Evolutionary conservation across 2,329 filamentous ascomycete species (phyloP), one percentile per base, ranked within the genome.

Genomic region (Microsporum audouinii): DNA sequence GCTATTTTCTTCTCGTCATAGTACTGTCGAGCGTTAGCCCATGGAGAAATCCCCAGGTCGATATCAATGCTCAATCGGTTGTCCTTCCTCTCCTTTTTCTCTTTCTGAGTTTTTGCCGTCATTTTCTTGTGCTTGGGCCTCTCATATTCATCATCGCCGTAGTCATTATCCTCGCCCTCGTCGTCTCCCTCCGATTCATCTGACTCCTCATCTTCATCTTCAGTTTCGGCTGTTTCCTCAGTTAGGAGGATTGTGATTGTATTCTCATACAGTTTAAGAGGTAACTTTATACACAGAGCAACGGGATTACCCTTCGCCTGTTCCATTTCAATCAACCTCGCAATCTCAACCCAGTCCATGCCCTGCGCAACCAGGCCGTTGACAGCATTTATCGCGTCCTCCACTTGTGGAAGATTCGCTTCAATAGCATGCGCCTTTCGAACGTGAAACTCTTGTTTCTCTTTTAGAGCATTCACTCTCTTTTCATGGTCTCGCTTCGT

Each of bases 321-420:
- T 71, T 97, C 92, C 66, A 90, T 83, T 71, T 96, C 90, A 59
- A 99, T 88, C 64, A 99, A 77, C 62, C 87, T 88, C 7, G 84
- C 89, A 68, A 97, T 91, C 66, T 96, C 88, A 8, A 90, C 85
- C 94, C 94, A 99, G 68, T 99, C 94, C 91, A 97, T 97, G 8
- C 92, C 92, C 69, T 96, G 90, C 3, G 84, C 84, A 63, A 99
- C 84, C n/a, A 97, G 78, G 0, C 89, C 89, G 71, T 95, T 97
- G 59, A 99, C 87, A 2, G 94, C 91, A 71, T 91, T 89, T 72
- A 91, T 91, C 3, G 90, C 91, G 75, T 97, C 94, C 71, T 96
- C 88, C 0, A 97, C 91, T 58, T 91, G 84, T 70, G 95, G 89
- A 1, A 90, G 80, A 68, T 99, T 97, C 27, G 90, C 89, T 71